Evolutionary conservation across 1,284 basidiomycete species (phyloP).

Genomic region (Xerocomus amazonicus): DNA sequence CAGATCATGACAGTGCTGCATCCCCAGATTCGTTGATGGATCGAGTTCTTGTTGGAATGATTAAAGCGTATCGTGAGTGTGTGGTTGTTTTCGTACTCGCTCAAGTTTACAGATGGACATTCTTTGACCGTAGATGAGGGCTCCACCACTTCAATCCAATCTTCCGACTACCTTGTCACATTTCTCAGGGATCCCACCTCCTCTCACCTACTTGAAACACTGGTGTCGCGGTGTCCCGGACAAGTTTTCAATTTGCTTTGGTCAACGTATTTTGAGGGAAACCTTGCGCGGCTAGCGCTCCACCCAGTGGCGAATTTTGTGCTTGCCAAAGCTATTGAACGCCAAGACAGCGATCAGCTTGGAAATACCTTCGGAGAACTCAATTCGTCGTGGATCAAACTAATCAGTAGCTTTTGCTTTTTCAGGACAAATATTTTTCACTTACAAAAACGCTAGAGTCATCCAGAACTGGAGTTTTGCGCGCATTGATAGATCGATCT

Average conservation of each 20-base stretch:
- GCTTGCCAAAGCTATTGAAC: conserved; percentile 70
- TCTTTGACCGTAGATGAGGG: conserved; percentile 35
- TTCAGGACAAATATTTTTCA: conserved; percentile 1
- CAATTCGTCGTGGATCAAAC: conserved; percentile 46
- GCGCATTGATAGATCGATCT: conserved; percentile 69
- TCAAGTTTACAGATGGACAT: background rate
- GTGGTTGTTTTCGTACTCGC: conserved; percentile 24
- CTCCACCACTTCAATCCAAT: conserved; percentile 36
- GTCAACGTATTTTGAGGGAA: conserved; percentile 72
- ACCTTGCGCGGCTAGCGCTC: conserved; percentile 64
- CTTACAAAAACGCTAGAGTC: conserved; percentile 35
- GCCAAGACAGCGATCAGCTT: conserved; percentile 56
- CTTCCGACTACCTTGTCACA: conserved; percentile 74
- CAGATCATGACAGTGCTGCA: conserved; percentile 57
- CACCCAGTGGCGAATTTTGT: conserved; percentile 95
- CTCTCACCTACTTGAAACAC: conserved; percentile 81
- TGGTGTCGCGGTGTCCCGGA: conserved; percentile 61
- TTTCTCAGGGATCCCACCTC: conserved; percentile 82
- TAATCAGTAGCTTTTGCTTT: conserved; percentile 48
- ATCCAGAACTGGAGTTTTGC: conserved; percentile 62
- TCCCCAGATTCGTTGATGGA: conserved; percentile 77
- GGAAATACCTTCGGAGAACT: conserved; percentile 57
- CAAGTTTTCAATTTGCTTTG: conserved; percentile 69
- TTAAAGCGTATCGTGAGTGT: conserved; percentile 56
- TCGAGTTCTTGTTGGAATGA: conserved; percentile 73